Evolutionary conservation across 805 yeast genomes (phyloP), one percentile per base, ranked within the genome.

Genomic region (Ogataea wickerhamii): DNA sequence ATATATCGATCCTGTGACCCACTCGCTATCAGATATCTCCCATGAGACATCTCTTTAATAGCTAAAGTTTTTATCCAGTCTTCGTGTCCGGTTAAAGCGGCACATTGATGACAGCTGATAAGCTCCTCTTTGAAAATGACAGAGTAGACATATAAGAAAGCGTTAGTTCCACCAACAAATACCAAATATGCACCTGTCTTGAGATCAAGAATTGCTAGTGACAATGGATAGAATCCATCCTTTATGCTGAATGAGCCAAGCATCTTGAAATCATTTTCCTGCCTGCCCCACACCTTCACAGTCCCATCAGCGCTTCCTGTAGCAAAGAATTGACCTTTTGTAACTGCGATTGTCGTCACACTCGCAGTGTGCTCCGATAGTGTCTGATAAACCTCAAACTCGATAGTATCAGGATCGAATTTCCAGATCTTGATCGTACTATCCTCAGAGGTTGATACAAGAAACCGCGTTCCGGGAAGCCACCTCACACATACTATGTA

Each of bases 1-100:
- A 93, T 87, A 56, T 87, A 88, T 50, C 95, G 69, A 60, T 93
- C 99, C 56, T 93, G 96, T 1, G 96, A 82, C 0, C 95, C 98
- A 38, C 85, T 77, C 4, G 98, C 98, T 19, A 93, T 66, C 2
- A 86, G 56, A 49, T 72, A 77, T 43, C 76, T 79, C 17, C 71
- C 76, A 5, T 67, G 68, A 14, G 65, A 70, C 27, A 65, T 64
- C 40, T 70, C 61, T 25, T 73, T 76, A 53, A 87, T 76, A 1
- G 79, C 71, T 21, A 93, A 62, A 11, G 87, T 71, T 55, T 84
- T 83, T 35, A 93, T 76, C 99, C 99, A 93, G 61, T 89, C 96
- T 61, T 93, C 98, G 58, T 93, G 98, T 4, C 99, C 98, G 19
- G 79, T 72, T 23, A 93, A 61, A 6, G 64, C 64, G 1, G 88